phyloP scores from a whole-genome alignment of 1,284 basidiomycete species.

The Moniliella sp. region DNA sequence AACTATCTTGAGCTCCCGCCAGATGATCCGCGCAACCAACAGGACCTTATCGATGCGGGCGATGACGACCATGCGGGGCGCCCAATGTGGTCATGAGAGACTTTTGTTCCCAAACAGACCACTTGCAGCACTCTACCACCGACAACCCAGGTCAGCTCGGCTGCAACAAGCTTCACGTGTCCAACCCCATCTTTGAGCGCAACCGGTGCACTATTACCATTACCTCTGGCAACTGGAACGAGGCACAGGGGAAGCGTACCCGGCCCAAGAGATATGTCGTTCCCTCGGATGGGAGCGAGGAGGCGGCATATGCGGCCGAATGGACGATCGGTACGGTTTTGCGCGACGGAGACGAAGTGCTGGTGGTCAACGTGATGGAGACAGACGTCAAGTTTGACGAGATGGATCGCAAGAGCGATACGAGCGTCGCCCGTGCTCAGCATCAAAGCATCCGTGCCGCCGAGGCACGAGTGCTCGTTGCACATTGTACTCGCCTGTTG shows the following conservation, averaged over 20 bases:
- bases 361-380: conserved; percentile 60
- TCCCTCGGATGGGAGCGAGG: conserved; percentile 71
- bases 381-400: conserved; percentile 52
- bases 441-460: conserved; percentile 81
- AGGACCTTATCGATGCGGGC: conserved; percentile 7
- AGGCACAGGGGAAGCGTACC: conserved; percentile 37
- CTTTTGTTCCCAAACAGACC: too few species aligned
- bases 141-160: too few species aligned
- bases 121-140: too few species aligned
- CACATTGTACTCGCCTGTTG: conserved; percentile 66
- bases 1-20: conserved; percentile 16
- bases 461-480: conserved; percentile 55
- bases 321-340: conserved; percentile 76
- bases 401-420: conserved; percentile 37
- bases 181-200: conserved; percentile 57
- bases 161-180: conserved; percentile 5
- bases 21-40: conserved; percentile 1
- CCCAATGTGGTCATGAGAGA: conserved; percentile 12
- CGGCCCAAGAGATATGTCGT: conserved; percentile 58
- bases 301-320: conserved; percentile 24
- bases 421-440: conserved; percentile 53
- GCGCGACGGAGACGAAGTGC: conserved; percentile 59
- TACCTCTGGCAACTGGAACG: conserved; percentile 41
- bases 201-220: conserved; percentile 78
- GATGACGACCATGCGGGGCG: conserved; percentile 5